Percentiles rank a stretch among this genome's conserved stretches.
These are phyloP conservation scores for Hirsutella rhossiliensis DNA, from an alignment of 2,329 filamentous ascomycete genomes.

Conservation along the genomic window DNA sequence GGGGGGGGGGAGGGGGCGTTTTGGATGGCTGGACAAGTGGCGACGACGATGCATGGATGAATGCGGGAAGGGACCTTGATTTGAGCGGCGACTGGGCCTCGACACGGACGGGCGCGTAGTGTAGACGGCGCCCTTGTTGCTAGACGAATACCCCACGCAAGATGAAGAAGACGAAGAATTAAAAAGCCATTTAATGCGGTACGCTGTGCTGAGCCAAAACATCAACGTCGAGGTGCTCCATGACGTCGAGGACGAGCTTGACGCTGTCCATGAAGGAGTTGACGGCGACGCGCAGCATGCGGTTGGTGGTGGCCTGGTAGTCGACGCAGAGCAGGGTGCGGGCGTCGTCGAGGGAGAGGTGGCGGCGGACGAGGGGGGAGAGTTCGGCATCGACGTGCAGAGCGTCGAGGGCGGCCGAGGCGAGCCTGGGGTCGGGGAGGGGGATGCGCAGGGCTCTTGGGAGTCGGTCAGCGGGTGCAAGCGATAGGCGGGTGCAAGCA, in stretches of 20 bases:
- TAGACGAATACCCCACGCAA: not conserved
- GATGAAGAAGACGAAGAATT: not conserved
- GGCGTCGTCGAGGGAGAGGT: constrained; percentile 42
- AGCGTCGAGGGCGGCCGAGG: constrained; percentile 60
- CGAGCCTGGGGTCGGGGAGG: constrained; percentile 69
- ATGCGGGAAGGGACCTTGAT: too few relatives aligned
- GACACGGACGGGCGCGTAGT: not conserved
- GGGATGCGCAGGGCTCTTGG: constrained; percentile 63
- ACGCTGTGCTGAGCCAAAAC: constrained; percentile 39
- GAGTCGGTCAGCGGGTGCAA: constrained; percentile 3
- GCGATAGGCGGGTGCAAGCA: not conserved
- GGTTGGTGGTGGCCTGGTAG: constrained; percentile 83
- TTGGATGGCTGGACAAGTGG: too few relatives aligned
- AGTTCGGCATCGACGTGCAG: constrained; percentile 82
- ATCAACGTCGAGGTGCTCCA: constrained; percentile 82
- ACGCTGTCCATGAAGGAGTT: constrained; percentile 94
- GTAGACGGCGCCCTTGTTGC: not conserved
- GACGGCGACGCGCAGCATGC: constrained; percentile 91
- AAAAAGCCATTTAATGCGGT: not conserved
- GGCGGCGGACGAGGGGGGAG: constrained; percentile 67
- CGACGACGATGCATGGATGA: too few relatives aligned
- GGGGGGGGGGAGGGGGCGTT: too few relatives aligned
- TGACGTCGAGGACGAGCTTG: constrained; percentile 72
- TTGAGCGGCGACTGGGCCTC: too few relatives aligned
- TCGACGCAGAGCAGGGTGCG: constrained; percentile 50